These are phyloP conservation scores for Coemansia aciculifera DNA, from an alignment of 192 early-diverging fungal genomes.

Conservation along the genomic window DNA sequence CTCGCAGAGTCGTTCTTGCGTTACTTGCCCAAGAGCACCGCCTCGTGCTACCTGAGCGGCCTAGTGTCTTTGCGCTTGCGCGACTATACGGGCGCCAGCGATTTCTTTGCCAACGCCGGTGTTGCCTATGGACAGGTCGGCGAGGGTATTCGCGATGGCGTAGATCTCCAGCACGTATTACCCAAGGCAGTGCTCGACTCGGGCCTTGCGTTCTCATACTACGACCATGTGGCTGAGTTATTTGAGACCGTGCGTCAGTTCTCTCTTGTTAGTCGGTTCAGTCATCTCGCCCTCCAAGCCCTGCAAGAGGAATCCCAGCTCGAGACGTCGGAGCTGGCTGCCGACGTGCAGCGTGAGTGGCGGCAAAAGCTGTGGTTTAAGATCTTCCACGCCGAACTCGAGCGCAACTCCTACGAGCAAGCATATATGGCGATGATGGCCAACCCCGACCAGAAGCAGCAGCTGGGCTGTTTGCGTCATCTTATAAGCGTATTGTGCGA, in stretches of 20 bases:
- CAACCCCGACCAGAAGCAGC: slow-evolving; percentile 34
- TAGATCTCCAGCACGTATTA: slow-evolving; percentile 37
- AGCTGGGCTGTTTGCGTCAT: slow-evolving; percentile 54
- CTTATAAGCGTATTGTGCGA: slow-evolving; percentile 52
- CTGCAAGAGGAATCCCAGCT: slow-evolving; percentile 21
- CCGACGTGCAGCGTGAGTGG: slow-evolving; percentile 10
- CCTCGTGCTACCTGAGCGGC: slow-evolving; percentile 34
- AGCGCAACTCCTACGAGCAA: slow-evolving; percentile 36
- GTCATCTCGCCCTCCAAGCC: slow-evolving; percentile 34
- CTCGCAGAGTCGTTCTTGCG: slow-evolving; percentile 32
- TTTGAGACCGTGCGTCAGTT: slow-evolving; percentile 27
- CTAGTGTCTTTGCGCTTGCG: slow-evolving; percentile 42
- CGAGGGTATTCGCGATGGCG: slow-evolving; percentile 20
- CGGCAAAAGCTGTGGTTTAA: slow-evolving; percentile 45
- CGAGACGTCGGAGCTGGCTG: slow-evolving; percentile 7
- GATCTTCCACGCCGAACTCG: slow-evolving; percentile 53
- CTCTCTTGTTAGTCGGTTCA: slow-evolving; percentile 18
- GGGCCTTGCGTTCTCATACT: slow-evolving; percentile 35
- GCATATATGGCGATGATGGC: slow-evolving; percentile 56
- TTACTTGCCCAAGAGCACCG: slow-evolving; percentile 37
- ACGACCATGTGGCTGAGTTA: slow-evolving; percentile 41
- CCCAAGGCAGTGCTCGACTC: slow-evolving; percentile 19
- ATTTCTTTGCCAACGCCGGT: slow-evolving; percentile 37
- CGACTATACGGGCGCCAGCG: slow-evolving; percentile 26
- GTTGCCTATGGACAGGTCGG: slow-evolving; percentile 25